phyloP scores from a whole-genome alignment of 176 grass and related monocot species.

The Oryza rufipogon region DNA sequence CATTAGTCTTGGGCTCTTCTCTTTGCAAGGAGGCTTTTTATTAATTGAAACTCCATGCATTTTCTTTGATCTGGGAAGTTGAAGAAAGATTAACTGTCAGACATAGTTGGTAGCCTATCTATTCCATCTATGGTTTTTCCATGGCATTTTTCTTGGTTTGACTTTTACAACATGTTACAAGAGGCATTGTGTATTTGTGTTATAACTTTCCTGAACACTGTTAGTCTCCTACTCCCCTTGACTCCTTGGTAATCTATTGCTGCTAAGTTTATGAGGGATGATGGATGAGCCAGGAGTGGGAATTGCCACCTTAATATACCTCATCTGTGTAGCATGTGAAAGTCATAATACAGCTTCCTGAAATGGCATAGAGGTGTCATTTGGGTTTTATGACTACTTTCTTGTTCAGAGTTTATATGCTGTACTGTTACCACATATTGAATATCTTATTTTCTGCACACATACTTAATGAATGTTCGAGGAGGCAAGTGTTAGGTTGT shows the following conservation, averaged over 20 bases:
- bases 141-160: not conserved
- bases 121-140: not conserved
- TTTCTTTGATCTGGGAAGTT: not conserved
- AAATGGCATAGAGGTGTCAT: not conserved
- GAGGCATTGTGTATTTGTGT: not conserved
- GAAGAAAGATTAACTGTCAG: not conserved
- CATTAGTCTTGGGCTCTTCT: not conserved
- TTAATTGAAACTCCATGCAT: not conserved
- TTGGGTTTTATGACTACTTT: conserved; percentile 18
- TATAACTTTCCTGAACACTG: not conserved
- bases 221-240: not conserved
- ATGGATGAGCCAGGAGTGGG: not conserved
- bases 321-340: not conserved
- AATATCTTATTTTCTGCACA: conserved; percentile 10
- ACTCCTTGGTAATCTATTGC: not conserved
- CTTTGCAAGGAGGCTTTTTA: not conserved
- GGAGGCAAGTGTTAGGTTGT: not conserved
- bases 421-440: not conserved
- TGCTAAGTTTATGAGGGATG: conserved; percentile 24
- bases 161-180: not conserved
- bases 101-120: not conserved
- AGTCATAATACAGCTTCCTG: not conserved
- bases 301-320: not conserved
- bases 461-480: not conserved
- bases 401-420: conserved; percentile 1